Evolutionary conservation across 73 alveolate species (phyloP).

Genomic region (Blepharisma stoltei): DNA sequence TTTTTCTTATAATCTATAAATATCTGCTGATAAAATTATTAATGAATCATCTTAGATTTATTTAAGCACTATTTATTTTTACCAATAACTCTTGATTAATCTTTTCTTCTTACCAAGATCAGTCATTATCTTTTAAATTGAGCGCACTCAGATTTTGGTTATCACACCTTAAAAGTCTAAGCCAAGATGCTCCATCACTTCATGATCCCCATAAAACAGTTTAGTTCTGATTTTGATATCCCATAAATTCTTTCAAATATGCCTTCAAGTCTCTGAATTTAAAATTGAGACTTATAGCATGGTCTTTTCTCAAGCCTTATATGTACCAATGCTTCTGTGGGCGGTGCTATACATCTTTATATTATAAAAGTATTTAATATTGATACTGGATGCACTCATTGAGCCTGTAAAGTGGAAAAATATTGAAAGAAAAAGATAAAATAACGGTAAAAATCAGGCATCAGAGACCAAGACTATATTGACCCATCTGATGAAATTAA

Average conservation of each 20-base stretch:
- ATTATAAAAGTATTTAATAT: too few species aligned
- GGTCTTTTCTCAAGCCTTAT: not conserved
- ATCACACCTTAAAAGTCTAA: not conserved
- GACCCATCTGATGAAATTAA: too few species aligned
- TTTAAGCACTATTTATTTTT: too few species aligned
- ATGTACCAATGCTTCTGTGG: slow-evolving; percentile 5
- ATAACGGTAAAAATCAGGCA: too few species aligned
- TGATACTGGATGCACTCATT: too few species aligned
- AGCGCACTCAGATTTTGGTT: not conserved
- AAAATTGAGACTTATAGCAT: not conserved
- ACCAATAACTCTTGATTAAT: not conserved
- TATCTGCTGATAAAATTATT: too few species aligned
- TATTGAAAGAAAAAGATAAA: too few species aligned
- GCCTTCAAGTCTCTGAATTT: not conserved
- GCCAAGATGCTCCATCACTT: not conserved
- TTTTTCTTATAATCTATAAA: too few species aligned
- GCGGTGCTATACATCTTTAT: too few species aligned
- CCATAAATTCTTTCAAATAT: not conserved
- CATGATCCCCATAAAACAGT: not conserved
- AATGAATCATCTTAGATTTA: too few species aligned
- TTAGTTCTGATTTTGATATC: not conserved
- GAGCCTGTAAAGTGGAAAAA: too few species aligned
- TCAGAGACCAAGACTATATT: too few species aligned
- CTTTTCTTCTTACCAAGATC: not conserved
- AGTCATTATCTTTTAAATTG: slow-evolving; percentile 2